phyloP scores from a whole-genome alignment of 768 basidiomycete genomes.

The Leccinellum albellum region DNA sequence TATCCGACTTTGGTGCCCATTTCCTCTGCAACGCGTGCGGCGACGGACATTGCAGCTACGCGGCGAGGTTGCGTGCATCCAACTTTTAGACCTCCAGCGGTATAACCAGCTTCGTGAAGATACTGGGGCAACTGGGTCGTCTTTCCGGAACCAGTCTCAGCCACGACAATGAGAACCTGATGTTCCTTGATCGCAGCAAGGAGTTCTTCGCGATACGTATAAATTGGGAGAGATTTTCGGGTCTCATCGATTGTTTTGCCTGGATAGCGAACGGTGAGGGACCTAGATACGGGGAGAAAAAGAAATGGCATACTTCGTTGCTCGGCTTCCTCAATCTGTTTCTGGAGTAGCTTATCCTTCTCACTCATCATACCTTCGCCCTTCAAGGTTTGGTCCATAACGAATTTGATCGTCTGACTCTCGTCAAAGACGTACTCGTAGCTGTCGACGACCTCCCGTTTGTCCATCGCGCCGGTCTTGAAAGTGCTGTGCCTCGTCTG shows the following conservation, averaged over 20 bases:
- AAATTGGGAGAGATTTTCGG: constrained; percentile 91
- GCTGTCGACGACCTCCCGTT: constrained; percentile 71
- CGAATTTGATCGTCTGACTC: constrained; percentile 92
- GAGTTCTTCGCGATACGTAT: constrained; percentile 80
- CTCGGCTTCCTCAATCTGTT: constrained; percentile 90
- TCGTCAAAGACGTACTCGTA: constrained; percentile 99
- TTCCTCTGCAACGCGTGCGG: constrained; percentile 97
- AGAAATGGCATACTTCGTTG: constrained; percentile 59
- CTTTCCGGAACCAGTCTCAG: constrained; percentile 98
- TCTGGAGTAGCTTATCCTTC: constrained; percentile 79
- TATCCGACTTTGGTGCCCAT: constrained; percentile 97
- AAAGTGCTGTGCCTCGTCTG: constrained; percentile 89
- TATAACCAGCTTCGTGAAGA: constrained; percentile 96
- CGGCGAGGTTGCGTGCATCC: constrained; percentile 94
- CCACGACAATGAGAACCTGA: constrained; percentile 95
- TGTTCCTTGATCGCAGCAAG: constrained; percentile 86
- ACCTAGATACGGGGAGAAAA: neutral
- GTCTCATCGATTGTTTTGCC: constrained; percentile 91
- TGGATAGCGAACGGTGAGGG: constrained; percentile 26
- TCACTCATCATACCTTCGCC: constrained; percentile 71
- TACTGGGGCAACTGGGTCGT: constrained; percentile 98
- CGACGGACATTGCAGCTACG: constrained; percentile 99
- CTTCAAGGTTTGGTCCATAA: constrained; percentile 75
- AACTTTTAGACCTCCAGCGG: constrained; percentile 79
- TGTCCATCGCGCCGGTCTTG: constrained; percentile 90